A percentile compares a stretch with the other conserved stretches of the same genome.
Conservation (phyloP, 2,329 filamentous ascomycete genomes). For the Botrytis medusae region DNA sequence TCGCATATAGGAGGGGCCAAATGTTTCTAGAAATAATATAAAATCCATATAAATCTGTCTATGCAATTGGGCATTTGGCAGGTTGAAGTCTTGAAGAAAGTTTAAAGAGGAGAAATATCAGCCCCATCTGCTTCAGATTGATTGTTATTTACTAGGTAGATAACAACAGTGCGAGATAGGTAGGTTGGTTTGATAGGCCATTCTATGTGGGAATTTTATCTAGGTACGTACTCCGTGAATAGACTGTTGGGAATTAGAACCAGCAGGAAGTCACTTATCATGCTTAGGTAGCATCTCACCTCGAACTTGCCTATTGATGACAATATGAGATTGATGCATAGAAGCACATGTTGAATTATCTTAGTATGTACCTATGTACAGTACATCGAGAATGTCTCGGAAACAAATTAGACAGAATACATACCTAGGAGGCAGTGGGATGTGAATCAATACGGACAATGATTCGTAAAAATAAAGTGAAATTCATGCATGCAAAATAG, state of each 20-base stretch:
- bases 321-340: neutral
- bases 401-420: neutral
- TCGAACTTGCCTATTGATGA: neutral
- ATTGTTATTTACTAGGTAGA: neutral
- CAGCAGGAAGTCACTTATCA: neutral
- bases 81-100: neutral
- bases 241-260: neutral
- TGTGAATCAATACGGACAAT: neutral
- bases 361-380: neutral
- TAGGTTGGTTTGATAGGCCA: neutral
- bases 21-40: neutral
- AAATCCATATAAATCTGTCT: neutral
- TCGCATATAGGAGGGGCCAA: neutral
- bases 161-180: neutral
- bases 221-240: neutral
- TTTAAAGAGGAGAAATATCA: neutral
- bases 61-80: neutral
- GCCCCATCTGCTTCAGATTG: constrained; percentile 10
- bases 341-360: neutral
- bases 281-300: neutral
- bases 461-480: neutral
- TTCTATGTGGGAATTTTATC: neutral
- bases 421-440: neutral
- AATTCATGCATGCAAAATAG: neutral
- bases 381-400: neutral